Base-by-base conservation (phyloP, 176 grass and related monocot species). In the Phragmites australis region DNA sequence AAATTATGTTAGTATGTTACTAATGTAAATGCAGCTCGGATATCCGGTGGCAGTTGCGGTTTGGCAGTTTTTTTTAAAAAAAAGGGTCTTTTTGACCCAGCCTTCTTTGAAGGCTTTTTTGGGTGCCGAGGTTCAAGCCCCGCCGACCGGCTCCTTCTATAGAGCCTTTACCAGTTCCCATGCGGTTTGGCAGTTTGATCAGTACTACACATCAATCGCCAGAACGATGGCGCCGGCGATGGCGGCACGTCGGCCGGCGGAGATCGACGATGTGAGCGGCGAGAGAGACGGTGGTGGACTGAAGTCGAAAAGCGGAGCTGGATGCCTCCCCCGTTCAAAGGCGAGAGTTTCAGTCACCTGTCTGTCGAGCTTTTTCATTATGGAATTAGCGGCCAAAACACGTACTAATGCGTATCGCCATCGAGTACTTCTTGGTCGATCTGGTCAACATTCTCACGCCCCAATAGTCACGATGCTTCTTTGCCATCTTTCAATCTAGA, bases 381-480 rank as follows among this genome's bases (percentile, higher is more conserved):
- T 40, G 39, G 67, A 29, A 78, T 73, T 21, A 65, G 34, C 17
- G 44, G 67, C 44, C 69, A 69, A 77, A 40, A 62, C 19, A 74
- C 26, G 75, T 43, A 65, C 59, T 2, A 4, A 74, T 51, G 66
- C 52, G 81, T 84, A 80, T 75, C 61, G 1, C 22, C 63, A 16
- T 6, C 30, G 12, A 22, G 23, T 45, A 16, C 39, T 22, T 10
- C 9, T 64, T 65, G 81, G 64, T 84, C n/a, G n/a, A n/a, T n/a
- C 76, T 46, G 61, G 87, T 89, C 87, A 89, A 53, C 52, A 69
- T 89, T 81, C 32, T 89, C 82, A 75, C 40, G 70, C 87, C 42
- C 49, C 64, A 31, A 2, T 73, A 45, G 62, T 61, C 23, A 32
- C 55, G 46, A 32, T 64, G 25, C 55, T 25, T 17, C 45, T 51